Evolutionary conservation across 805 yeast species (phyloP).

Genomic region (Hanseniaspora guilliermondii): DNA sequence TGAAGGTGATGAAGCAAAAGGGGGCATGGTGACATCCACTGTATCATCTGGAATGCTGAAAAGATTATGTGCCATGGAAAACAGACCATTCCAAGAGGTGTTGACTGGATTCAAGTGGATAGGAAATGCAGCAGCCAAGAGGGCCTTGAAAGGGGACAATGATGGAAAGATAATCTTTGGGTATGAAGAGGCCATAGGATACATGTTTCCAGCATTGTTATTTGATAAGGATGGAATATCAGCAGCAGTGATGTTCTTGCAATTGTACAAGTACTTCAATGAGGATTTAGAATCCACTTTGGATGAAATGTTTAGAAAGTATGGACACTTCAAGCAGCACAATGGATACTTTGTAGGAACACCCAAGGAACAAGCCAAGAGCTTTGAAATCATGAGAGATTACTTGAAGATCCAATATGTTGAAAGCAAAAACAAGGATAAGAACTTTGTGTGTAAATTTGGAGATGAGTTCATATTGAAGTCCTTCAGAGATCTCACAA

Average conservation of each 20-base stretch:
- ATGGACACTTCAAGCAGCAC: slow-evolving; percentile 72
- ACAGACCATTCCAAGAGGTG: slow-evolving; percentile 63
- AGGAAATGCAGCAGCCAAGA: slow-evolving; percentile 57
- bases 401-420: not conserved
- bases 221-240: slow-evolving; percentile 90
- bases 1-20: slow-evolving; percentile 30
- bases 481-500: slow-evolving; percentile 73
- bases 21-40: slow-evolving; percentile 62
- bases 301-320: slow-evolving; percentile 44
- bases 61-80: slow-evolving; percentile 50
- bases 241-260: slow-evolving; percentile 65
- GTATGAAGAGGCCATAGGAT: slow-evolving; percentile 92
- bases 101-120: slow-evolving; percentile 97
- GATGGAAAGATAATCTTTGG: slow-evolving; percentile 70
- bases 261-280: slow-evolving; percentile 47
- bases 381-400: not conserved
- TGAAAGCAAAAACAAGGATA: not conserved
- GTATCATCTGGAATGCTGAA: slow-evolving; percentile 78
- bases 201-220: slow-evolving; percentile 61
- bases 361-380: not conserved
- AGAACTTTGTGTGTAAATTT: not conserved
- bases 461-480: slow-evolving; percentile 34
- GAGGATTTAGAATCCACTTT: slow-evolving; percentile 34
- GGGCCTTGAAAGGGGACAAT: slow-evolving; percentile 34
- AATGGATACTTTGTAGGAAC: slow-evolving; percentile 66